Conservation (phyloP, 495 filamentous ascomycete genomes). For the Cudoniella acicularis region DNA sequence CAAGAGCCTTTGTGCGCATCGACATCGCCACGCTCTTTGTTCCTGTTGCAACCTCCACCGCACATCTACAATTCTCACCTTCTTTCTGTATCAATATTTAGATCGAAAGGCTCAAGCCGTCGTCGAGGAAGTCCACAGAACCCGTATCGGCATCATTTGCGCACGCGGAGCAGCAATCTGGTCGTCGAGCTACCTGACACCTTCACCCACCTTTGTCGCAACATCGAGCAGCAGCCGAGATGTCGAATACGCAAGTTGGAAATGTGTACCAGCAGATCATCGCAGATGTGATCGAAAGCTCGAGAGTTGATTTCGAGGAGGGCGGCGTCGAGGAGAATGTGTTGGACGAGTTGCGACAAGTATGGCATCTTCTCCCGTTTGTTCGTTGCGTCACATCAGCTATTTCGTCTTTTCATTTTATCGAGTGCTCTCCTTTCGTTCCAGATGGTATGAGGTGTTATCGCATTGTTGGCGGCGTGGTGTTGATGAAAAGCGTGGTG, state of each 20-base stretch:
- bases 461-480: neutral
- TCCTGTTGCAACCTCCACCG: neutral
- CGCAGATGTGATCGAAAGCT: slow-evolving; percentile 80
- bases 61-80: neutral
- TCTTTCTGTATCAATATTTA: neutral
- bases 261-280: slow-evolving; percentile 86
- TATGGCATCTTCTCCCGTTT: slow-evolving; percentile 43
- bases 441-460: neutral
- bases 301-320: slow-evolving; percentile 94
- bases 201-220: neutral
- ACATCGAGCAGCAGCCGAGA: slow-evolving; percentile 21
- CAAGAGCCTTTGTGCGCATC: neutral
- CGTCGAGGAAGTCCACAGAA: too few species aligned
- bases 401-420: slow-evolving; percentile 1
- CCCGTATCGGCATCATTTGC: too few species aligned
- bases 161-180: too few species aligned
- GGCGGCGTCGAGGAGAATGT: slow-evolving; percentile 83
- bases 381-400: neutral
- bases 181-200: too few species aligned
- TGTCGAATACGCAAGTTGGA: slow-evolving; percentile 60
- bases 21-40: neutral
- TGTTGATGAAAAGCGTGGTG: slow-evolving; percentile 2
- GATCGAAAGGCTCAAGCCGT: neutral
- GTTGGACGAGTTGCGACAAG: slow-evolving; percentile 78
- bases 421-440: neutral